These are phyloP conservation scores for Sugiyamaella americana DNA, from an alignment of 805 yeast species.

Conservation along the genomic window DNA sequence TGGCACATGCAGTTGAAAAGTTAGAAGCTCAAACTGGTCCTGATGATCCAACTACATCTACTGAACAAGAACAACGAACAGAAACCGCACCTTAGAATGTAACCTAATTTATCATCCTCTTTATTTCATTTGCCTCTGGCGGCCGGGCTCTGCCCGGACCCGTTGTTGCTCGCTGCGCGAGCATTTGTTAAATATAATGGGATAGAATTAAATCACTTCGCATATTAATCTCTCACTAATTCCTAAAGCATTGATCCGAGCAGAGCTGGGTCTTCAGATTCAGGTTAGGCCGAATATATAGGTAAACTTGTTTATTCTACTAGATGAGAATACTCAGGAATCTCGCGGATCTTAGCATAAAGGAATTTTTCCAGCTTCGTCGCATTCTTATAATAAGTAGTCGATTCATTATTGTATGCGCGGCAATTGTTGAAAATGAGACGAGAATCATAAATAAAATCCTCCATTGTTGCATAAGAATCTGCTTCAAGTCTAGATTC, in stretches of 20 bases:
- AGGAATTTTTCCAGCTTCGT: slow-evolving; percentile 88
- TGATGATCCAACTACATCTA: slow-evolving; percentile 3
- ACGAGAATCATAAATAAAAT: slow-evolving; percentile 81
- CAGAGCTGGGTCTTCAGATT: too few species aligned
- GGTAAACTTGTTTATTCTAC: slow-evolving; percentile 47
- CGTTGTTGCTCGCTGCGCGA: too few species aligned
- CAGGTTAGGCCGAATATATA: too few species aligned
- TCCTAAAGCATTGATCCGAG: too few species aligned
- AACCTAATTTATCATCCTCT: too few species aligned
- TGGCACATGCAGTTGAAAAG: slow-evolving; percentile 70
- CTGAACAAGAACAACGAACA: too few species aligned
- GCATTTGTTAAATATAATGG: too few species aligned
- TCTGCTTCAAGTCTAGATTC: slow-evolving; percentile 89
- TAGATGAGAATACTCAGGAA: slow-evolving; percentile 83
- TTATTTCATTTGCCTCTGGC: too few species aligned
- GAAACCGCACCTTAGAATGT: too few species aligned
- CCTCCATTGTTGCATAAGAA: slow-evolving; percentile 84
- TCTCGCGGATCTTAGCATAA: slow-evolving; percentile 73
- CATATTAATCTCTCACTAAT: too few species aligned
- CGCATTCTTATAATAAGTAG: slow-evolving; percentile 94
- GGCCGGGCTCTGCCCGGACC: too few species aligned
- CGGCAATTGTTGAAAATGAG: slow-evolving; percentile 88
- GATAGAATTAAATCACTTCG: too few species aligned
- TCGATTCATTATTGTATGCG: slow-evolving; percentile 84
- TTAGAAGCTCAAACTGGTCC: slow-evolving; percentile 46